These are phyloP conservation scores for Lepraria neglecta DNA, from an alignment of 495 filamentous ascomycete species.

Conservation along the genomic window DNA sequence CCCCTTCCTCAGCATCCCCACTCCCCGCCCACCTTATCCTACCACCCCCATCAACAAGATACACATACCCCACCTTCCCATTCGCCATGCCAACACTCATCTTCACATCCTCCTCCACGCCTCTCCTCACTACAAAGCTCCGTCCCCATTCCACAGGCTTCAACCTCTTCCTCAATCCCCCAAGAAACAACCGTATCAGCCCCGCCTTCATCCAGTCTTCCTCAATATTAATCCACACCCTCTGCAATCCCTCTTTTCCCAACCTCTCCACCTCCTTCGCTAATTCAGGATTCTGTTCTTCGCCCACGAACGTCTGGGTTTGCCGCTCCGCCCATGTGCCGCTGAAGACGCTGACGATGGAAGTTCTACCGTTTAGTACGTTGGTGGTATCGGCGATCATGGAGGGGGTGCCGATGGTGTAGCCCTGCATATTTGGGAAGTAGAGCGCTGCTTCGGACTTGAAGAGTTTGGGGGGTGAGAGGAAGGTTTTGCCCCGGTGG, in stretches of 20 bases:
- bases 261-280: slow-evolving; percentile 40
- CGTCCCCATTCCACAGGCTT: slow-evolving; percentile 55
- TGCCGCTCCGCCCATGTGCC: slow-evolving; percentile 81
- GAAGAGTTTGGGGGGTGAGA: slow-evolving; percentile 71
- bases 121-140: slow-evolving; percentile 80
- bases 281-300: slow-evolving; percentile 59
- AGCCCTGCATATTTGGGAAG: slow-evolving; percentile 86
- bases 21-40: slow-evolving; percentile 93
- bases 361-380: slow-evolving; percentile 61
- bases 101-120: slow-evolving; percentile 64
- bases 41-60: slow-evolving; percentile 79
- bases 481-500: slow-evolving; percentile 82
- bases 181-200: slow-evolving; percentile 65
- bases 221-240: slow-evolving; percentile 81
- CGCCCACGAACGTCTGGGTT: slow-evolving; percentile 59
- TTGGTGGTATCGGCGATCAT: slow-evolving; percentile 59
- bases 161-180: slow-evolving; percentile 50
- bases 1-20: slow-evolving; percentile 61
- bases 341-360: slow-evolving; percentile 73
- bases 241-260: slow-evolving; percentile 46
- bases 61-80: slow-evolving; percentile 87
- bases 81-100: slow-evolving; percentile 79
- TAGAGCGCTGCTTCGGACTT: slow-evolving; percentile 67
- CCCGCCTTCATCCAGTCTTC: slow-evolving; percentile 68
- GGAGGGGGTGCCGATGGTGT: slow-evolving; percentile 54